Base-by-base conservation (phyloP, 164 flowering plant species). In the Macadamia tetraphylla region DNA sequence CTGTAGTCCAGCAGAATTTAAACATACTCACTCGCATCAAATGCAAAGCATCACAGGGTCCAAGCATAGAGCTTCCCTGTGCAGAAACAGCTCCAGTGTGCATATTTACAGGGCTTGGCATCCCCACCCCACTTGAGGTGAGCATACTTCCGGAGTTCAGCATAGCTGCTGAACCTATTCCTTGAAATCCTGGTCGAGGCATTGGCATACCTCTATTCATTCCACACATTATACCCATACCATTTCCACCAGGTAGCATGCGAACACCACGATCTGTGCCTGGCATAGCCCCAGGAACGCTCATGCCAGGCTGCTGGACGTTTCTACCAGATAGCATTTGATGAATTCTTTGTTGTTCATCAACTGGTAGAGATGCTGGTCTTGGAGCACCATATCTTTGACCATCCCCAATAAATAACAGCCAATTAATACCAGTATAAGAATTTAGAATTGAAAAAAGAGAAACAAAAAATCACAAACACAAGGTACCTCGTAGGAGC, bases 311-410 rank as follows among this genome's bases (percentile, higher is more conserved):
- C 64, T 86, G 94, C 71, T 80, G 89, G 46, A 82, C 65, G 63
- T 81, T 90, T 78, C 92, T 84, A 32, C 81, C 76, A 58, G 98
- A 73, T 12, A 84, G 64, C 82, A 89, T 79, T 64, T 84, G 88
- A 73, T 91, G 96, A 72, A 83, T 63, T 69, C 91, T 83, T 64
- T 89, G 94, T 74, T 89, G 96, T 65, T 95, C 97, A 70, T 90
- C 98, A 62, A 78, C 78, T 15, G 94, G 78, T 44, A 87, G 75
- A 63, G 90, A 76, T 64, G 78, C 55, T 44, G 87, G 44, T 72
- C 89, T 84, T 23, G 91, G 83, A 72, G 74, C 75, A 49, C 69
- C 78, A 75, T 76, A 84, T 75, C 97, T 86, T 43, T 78, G 74
- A 63, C 81, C 81, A 80, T 89, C 90, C 85, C 92, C 84, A 73